Conservation (phyloP, 768 basidiomycete species). For the Goffeauzyma gilvescens region DNA sequence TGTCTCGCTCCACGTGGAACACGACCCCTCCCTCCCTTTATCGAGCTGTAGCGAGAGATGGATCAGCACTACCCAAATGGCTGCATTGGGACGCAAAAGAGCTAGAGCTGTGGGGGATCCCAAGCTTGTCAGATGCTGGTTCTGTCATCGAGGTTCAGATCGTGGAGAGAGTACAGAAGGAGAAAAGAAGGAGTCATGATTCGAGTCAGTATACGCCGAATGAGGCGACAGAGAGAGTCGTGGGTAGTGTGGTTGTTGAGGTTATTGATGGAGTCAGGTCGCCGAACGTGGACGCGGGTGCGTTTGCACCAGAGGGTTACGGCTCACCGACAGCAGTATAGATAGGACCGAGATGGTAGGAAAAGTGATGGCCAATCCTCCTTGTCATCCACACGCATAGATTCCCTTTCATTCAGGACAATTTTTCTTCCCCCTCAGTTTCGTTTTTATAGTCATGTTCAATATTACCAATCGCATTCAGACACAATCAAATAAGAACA, state of each 20-base stretch:
- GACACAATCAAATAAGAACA: too few relatives aligned
- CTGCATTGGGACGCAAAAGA: constrained; percentile 30
- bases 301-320: neutral
- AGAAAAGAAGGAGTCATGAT: constrained; percentile 21
- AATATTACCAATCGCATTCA: too few relatives aligned
- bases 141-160: constrained; percentile 21
- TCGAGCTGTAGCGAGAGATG: constrained; percentile 24
- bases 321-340: neutral
- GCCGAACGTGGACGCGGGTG: neutral
- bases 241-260: constrained; percentile 28
- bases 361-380: too few relatives aligned
- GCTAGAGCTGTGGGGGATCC: constrained; percentile 31
- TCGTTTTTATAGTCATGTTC: too few relatives aligned
- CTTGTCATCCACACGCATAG: too few relatives aligned
- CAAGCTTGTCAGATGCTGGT: constrained; percentile 16
- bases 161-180: constrained; percentile 23
- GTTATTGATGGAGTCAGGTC: neutral
- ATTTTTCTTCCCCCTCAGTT: too few relatives aligned
- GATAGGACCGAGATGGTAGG: too few relatives aligned
- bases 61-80: constrained; percentile 23
- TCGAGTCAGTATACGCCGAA: constrained; percentile 23
- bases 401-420: too few relatives aligned
- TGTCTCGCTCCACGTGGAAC: constrained; percentile 30
- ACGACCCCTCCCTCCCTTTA: constrained; percentile 28
- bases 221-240: constrained; percentile 25